Conservation (phyloP, 1,284 basidiomycete species). For the Apiotrichum gracile region DNA sequence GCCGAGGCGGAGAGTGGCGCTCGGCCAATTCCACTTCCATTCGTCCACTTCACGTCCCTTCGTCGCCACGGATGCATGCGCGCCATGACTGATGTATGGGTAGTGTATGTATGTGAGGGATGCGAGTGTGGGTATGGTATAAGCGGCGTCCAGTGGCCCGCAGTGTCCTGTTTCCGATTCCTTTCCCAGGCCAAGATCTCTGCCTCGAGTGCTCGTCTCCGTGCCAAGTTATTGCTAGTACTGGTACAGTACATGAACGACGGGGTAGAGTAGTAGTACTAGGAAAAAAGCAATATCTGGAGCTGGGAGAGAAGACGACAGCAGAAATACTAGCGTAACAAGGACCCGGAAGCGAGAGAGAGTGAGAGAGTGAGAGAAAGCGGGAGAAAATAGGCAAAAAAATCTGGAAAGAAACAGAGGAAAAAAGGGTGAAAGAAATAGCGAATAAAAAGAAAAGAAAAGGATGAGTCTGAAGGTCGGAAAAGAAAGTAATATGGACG, state of each 20-base stretch:
- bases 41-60: too few species aligned
- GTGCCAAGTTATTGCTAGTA: not conserved
- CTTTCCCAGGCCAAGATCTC: too few species aligned
- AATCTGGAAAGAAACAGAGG: not conserved
- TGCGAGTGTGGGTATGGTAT: too few species aligned
- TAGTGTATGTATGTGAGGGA: too few species aligned
- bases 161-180: too few species aligned
- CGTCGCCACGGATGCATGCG: too few species aligned
- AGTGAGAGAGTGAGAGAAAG: not conserved
- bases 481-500: not conserved
- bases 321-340: not conserved
- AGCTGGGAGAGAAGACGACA: not conserved
- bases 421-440: slow-evolving; percentile 1
- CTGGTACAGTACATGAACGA: slow-evolving; percentile 1
- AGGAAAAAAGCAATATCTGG: not conserved
- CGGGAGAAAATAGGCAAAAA: not conserved
- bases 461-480: not conserved
- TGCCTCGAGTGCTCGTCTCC: not conserved
- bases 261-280: slow-evolving; percentile 1
- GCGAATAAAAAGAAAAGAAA: not conserved
- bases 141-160: too few species aligned
- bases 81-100: too few species aligned
- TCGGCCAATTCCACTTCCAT: too few species aligned
- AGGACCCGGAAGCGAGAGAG: slow-evolving; percentile 1
- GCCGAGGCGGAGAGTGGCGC: too few species aligned